A percentile compares a stretch with the other conserved stretches of the same genome.
Evolutionary conservation across 2,329 filamentous ascomycete species (phyloP).

Genomic region (Botrytis fabae): DNA sequence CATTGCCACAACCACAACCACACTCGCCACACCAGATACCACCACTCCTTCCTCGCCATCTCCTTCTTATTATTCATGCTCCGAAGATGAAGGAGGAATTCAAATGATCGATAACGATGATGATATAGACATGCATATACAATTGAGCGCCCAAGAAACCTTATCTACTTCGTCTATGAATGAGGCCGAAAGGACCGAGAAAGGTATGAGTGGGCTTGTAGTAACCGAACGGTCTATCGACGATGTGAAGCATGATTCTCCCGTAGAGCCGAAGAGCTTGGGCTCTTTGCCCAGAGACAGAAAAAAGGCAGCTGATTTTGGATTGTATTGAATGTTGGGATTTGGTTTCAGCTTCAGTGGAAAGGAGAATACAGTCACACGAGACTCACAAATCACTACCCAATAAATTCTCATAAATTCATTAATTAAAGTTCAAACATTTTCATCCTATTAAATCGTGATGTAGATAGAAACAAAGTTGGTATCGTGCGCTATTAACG

Average conservation of each 20-base stretch:
- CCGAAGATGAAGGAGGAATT: conserved; percentile 18
- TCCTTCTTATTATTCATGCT: not conserved
- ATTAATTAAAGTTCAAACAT: not conserved
- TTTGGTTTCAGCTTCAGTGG: too few relatives aligned
- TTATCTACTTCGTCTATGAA: not conserved
- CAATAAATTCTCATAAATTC: not conserved
- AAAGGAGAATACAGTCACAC: not conserved
- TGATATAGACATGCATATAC: not conserved
- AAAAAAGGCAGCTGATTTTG: not conserved
- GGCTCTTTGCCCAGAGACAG: not conserved
- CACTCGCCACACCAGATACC: not conserved
- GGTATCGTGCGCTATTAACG: conserved; percentile 7
- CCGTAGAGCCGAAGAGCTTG: not conserved
- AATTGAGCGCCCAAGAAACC: not conserved
- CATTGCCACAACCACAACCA: not conserved
- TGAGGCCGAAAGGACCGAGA: not conserved
- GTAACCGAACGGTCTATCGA: not conserved
- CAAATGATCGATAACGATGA: conserved; percentile 25
- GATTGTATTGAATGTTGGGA: not conserved
- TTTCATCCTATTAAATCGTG: not conserved
- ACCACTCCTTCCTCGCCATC: not conserved
- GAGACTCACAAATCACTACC: not conserved
- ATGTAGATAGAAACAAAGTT: conserved; percentile 8
- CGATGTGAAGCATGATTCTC: not conserved
- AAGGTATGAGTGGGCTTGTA: not conserved